Evolutionary conservation across 2,329 filamentous ascomycete genomes (phyloP).

Genomic region (Colletotrichum destructivum): DNA sequence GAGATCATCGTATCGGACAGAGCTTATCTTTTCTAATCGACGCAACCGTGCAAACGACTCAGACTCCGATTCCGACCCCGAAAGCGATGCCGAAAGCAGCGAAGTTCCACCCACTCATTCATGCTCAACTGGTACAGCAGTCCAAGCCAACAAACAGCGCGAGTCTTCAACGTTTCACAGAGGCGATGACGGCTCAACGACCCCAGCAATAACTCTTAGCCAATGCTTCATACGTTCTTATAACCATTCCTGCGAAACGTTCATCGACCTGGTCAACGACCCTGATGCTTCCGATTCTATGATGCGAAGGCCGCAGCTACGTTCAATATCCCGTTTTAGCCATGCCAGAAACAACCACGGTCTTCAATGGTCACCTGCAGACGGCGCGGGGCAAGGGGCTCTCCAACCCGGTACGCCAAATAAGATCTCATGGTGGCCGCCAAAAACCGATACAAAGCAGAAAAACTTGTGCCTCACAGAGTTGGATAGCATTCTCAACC

Average conservation of each 20-base stretch:
- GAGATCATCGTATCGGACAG: constrained; percentile 76
- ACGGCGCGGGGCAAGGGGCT: neutral
- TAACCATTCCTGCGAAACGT: constrained; percentile 65
- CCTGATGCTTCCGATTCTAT: constrained; percentile 50
- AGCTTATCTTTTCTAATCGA: constrained; percentile 59
- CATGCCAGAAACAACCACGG: neutral
- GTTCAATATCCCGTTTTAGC: constrained; percentile 44
- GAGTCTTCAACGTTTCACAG: constrained; percentile 63
- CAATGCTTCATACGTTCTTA: constrained; percentile 71
- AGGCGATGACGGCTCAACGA: constrained; percentile 59
- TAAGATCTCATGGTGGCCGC: constrained; percentile 47
- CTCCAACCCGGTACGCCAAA: neutral
- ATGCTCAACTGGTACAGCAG: neutral
- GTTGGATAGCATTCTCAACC: constrained; percentile 56
- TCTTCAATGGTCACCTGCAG: neutral
- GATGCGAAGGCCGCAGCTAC: constrained; percentile 62
- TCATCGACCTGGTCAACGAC: constrained; percentile 73
- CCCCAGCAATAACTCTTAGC: constrained; percentile 63
- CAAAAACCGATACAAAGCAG: constrained; percentile 21
- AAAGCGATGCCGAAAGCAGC: neutral
- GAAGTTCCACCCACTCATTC: neutral
- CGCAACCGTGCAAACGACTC: constrained; percentile 39
- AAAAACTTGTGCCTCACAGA: constrained; percentile 39
- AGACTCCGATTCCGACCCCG: constrained; percentile 25
- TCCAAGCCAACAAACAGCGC: constrained; percentile 44